Evolutionary conservation across 352 stramenopile genomes (phyloP), one percentile per base, ranked within the genome.

Genomic region (Elongisporangium undulatum): DNA sequence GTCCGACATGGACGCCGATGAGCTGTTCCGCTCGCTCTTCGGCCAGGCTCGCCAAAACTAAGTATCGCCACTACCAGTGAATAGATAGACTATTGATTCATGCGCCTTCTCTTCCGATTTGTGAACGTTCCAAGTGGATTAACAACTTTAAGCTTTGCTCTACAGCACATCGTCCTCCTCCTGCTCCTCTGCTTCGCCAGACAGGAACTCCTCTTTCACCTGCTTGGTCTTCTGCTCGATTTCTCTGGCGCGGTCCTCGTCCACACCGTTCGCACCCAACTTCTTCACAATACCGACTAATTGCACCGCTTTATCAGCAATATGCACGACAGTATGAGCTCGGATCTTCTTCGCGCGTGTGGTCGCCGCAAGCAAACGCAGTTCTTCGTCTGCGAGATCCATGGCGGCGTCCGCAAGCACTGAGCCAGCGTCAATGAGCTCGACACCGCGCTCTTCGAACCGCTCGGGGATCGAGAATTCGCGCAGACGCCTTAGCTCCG

Each of bases 131-230:
- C 20, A 15, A 4, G 6, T 45, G 1, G 12, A 45, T 45, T 45
- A 45, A 4, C 34, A 45, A 10, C 12, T 17, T 45, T 17, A 16
- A 17, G 2, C 34, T 45, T 45, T 45, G 34, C 34, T 54, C 70
- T 90, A 95, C 58, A 95, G 66, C 57, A 95, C 84, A 66, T 95
- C 86, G 59, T 94, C 86, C 57, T 95, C 86, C 59, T 95, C 86
- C 58, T 93, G 83, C 22, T 88, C 82, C 56, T 92, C 84, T 56
- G 90, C 70, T 56, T 89, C 70, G 12, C 69, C 79, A 56, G 59
- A 69, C 54, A 90, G 61, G 54, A 80, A 93, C 23, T 74, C 51
- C 15, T 89, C 80, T 49, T 89, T 90, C 16, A 90, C 55, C 50
- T 72, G 74, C 13, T 64, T 57, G 29, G 79, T 56, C 5, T 58